Conservation (phyloP, 768 basidiomycete genomes). For the Naganishia kalamii region DNA sequence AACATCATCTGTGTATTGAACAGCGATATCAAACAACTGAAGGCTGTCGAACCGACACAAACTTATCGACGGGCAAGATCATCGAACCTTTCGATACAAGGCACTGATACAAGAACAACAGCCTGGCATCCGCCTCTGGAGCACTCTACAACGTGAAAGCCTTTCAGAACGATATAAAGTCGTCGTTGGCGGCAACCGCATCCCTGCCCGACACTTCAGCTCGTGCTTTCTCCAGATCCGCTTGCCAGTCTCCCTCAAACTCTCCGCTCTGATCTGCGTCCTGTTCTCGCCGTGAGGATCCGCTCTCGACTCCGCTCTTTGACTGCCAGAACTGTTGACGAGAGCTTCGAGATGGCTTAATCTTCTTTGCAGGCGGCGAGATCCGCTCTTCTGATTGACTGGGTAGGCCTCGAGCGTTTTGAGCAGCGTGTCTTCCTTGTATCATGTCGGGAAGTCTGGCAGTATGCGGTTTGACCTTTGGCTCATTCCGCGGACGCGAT, state of each 20-base stretch:
- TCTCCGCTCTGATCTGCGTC: not conserved
- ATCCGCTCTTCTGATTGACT: not conserved
- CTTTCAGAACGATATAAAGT: constrained; percentile 4
- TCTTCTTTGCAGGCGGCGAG: not conserved
- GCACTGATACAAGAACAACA: not conserved
- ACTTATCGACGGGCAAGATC: not conserved
- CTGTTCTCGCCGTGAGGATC: not conserved
- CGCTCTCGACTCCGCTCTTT: constrained; percentile 3
- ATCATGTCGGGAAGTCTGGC: not conserved
- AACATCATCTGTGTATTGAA: not conserved
- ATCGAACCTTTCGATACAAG: too few species aligned
- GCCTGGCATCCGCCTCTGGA: not conserved
- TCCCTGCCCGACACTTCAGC: not conserved
- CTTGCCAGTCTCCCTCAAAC: constrained; percentile 1
- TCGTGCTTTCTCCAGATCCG: not conserved
- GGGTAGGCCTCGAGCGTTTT: not conserved
- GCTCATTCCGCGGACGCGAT: not conserved
- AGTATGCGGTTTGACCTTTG: not conserved
- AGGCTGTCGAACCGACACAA: not conserved
- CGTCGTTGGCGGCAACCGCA: constrained; percentile 4
- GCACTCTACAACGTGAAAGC: not conserved
- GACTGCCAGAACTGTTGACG: constrained; percentile 5
- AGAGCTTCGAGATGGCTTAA: not conserved
- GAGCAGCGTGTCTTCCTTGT: not conserved
- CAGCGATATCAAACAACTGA: not conserved